These are phyloP conservation scores for Rhizoclosmatium globosum DNA, from an alignment of 192 early-diverging fungal species.

Conservation along the genomic window DNA sequence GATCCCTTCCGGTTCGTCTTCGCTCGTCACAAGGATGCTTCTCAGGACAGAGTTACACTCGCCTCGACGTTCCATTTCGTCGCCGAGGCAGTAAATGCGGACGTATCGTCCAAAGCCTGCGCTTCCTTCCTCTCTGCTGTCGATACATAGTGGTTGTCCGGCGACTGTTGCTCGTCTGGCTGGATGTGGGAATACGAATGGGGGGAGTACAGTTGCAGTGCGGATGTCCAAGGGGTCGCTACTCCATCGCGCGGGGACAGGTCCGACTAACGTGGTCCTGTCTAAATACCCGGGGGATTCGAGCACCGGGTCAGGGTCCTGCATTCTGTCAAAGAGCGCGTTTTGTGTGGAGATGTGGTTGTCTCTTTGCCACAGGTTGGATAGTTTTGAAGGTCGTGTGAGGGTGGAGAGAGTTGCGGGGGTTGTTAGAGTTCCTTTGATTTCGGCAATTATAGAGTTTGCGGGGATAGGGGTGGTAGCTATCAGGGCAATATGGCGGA, in stretches of 20 bases:
- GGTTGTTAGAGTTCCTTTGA: conserved; percentile 62
- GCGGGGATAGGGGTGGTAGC: conserved; percentile 63
- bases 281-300: conserved; percentile 7
- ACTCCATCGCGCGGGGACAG: not conserved
- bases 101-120: conserved; percentile 47
- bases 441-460: conserved; percentile 75
- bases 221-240: not conserved
- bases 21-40: conserved; percentile 38
- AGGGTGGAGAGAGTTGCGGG: not conserved
- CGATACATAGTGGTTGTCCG: conserved; percentile 35
- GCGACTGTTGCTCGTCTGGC: not conserved
- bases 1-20: conserved; percentile 29
- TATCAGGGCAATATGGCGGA: conserved; percentile 60
- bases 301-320: not conserved
- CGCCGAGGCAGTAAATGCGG: conserved; percentile 41
- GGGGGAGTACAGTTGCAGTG: conserved; percentile 23
- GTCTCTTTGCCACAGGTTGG: not conserved
- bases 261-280: not conserved
- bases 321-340: conserved; percentile 1
- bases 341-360: not conserved
- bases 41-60: conserved; percentile 45
- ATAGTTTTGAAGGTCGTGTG: not conserved
- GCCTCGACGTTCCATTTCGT: conserved; percentile 9
- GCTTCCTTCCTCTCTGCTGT: conserved; percentile 44
- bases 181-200: conserved; percentile 49